A percentile compares a stretch with the other conserved stretches of the same genome.
These are phyloP conservation scores for Gossypium bickii DNA, from an alignment of 345 rosid genomes.

Conservation along the genomic window DNA sequence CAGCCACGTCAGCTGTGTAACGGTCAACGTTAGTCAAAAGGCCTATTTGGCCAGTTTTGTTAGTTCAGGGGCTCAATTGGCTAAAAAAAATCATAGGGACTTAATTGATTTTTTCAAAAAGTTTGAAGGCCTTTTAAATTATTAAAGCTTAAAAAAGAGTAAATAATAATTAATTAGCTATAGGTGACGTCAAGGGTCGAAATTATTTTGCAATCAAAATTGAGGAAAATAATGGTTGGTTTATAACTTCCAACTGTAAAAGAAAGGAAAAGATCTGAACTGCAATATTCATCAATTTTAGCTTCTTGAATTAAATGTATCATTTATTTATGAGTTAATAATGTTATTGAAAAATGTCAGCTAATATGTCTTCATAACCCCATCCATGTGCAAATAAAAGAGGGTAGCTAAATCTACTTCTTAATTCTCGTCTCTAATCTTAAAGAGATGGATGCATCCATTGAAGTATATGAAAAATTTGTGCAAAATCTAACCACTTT, in stretches of 20 bases:
- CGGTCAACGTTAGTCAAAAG: fast-evolving
- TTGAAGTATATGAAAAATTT: too few relatives aligned
- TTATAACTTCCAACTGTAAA: neutral
- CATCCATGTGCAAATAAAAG: slow-evolving; percentile 8
- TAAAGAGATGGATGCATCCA: neutral
- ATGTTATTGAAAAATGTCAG: neutral
- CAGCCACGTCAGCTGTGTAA: too few relatives aligned
- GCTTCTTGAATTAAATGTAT: neutral
- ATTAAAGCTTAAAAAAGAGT: neutral
- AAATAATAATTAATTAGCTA: neutral
- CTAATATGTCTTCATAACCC: neutral
- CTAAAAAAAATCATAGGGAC: too few relatives aligned
- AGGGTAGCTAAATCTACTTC: neutral
- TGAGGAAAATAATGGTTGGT: neutral
- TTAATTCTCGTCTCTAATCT: neutral
- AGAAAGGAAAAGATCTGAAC: neutral
- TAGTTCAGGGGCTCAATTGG: too few relatives aligned
- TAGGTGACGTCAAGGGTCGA: neutral
- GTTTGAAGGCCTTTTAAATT: too few relatives aligned
- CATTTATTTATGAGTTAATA: neutral
- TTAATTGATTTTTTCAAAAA: too few relatives aligned
- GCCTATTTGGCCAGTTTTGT: too few relatives aligned
- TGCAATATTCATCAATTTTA: neutral
- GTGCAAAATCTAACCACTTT: too few relatives aligned
- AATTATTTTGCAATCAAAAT: neutral